A percentile compares a stretch with the other conserved stretches of the same genome.
These are phyloP conservation scores for Gamarada debralockiae DNA, from an alignment of 495 filamentous ascomycete genomes.

Conservation along the genomic window DNA sequence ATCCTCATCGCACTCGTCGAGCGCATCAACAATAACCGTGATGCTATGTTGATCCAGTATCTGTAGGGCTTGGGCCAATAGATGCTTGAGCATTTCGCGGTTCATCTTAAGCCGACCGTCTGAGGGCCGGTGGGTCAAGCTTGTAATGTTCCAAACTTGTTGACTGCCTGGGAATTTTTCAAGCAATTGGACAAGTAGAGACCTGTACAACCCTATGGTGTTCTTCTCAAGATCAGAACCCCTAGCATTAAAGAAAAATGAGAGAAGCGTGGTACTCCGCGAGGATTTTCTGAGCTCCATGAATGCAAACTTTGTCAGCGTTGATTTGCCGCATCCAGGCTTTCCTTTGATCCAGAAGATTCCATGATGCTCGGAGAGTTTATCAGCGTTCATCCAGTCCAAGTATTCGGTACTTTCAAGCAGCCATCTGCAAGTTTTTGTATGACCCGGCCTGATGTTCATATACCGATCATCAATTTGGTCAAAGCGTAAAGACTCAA, in stretches of 20 bases:
- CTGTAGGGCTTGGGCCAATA: neutral
- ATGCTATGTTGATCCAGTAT: constrained; percentile 5
- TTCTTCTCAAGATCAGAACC: neutral
- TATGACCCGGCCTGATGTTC: neutral
- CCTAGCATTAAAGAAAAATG: neutral
- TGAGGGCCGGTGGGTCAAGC: neutral
- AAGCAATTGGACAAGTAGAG: neutral
- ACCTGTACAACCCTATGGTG: neutral
- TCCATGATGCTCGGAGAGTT: constrained; percentile 35
- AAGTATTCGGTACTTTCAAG: constrained; percentile 32
- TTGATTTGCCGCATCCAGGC: constrained; percentile 51
- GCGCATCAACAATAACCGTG: constrained; percentile 26
- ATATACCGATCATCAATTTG: neutral
- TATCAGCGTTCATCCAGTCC: constrained; percentile 37
- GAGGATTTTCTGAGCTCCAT: neutral
- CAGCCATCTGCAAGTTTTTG: neutral
- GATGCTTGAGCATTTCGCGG: neutral
- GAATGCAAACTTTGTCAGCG: constrained; percentile 37
- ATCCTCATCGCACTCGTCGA: constrained; percentile 30
- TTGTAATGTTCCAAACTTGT: neutral
- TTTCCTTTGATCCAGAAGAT: constrained; percentile 56
- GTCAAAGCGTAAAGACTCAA: neutral
- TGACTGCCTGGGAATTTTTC: neutral
- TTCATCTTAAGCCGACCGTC: neutral
- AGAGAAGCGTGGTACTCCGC: constrained; percentile 23